Conservation (phyloP, 1,284 basidiomycete species). For the Ustilago esculenta region DNA sequence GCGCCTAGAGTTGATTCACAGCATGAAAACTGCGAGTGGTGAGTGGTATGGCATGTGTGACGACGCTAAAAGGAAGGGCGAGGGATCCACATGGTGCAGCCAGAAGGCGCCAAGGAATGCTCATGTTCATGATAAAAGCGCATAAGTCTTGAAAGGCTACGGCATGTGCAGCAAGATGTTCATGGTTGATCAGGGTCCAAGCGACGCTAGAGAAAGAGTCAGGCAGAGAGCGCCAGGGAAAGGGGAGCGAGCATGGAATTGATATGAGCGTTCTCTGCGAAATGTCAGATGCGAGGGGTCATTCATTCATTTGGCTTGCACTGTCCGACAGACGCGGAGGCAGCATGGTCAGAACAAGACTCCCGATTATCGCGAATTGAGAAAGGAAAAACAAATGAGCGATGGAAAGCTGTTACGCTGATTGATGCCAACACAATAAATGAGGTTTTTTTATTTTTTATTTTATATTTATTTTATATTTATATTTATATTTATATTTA, state of each 20-base stretch:
- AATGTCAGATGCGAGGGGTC: slow-evolving; percentile 28
- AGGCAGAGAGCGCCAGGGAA: too few relatives aligned
- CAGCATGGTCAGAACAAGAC: background rate
- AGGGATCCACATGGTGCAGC: slow-evolving; percentile 3
- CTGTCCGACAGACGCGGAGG: slow-evolving; percentile 11
- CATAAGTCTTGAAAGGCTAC: too few relatives aligned
- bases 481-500: too few relatives aligned
- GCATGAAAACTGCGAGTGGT: slow-evolving; percentile 1
- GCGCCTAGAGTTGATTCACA: background rate
- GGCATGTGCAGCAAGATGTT: background rate
- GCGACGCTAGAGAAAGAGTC: too few relatives aligned
- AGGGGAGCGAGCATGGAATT: background rate
- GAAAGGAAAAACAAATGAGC: too few relatives aligned
- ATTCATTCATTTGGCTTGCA: slow-evolving; percentile 9
- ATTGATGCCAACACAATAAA: background rate
- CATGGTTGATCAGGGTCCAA: background rate
- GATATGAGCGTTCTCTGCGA: slow-evolving; percentile 19
- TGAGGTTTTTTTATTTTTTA: too few relatives aligned
- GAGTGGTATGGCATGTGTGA: slow-evolving; percentile 1
- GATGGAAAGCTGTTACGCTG: background rate
- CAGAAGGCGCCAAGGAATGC: background rate
- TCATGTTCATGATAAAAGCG: slow-evolving; percentile 1
- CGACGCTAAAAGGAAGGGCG: background rate
- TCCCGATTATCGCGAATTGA: too few relatives aligned
- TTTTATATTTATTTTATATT: too few relatives aligned